phyloP scores from a whole-genome alignment of 1,284 basidiomycete genomes.

The Cutaneotrichosporon sp. region DNA sequence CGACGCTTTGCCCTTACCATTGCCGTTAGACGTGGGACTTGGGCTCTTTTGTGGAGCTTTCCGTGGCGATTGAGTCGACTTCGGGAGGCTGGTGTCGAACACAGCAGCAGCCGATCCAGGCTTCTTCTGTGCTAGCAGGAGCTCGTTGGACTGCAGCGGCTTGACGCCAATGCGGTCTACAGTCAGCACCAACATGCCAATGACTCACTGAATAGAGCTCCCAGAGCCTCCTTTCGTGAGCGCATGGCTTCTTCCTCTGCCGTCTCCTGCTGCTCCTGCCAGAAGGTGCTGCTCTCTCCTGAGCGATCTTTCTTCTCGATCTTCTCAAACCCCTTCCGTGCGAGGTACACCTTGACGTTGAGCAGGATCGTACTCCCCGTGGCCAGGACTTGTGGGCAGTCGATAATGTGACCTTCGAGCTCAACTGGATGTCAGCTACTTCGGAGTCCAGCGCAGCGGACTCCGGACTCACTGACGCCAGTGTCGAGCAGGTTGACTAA shows the following conservation, averaged over 20 bases:
- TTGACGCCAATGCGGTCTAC: slow-evolving; percentile 50
- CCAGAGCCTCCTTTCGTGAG: slow-evolving; percentile 49
- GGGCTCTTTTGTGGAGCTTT: slow-evolving; percentile 21
- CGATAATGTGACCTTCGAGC: slow-evolving; percentile 48
- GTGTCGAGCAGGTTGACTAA: slow-evolving; percentile 51
- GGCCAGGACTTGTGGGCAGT: slow-evolving; percentile 45
- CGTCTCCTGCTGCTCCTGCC: slow-evolving; percentile 53
- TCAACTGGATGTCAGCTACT: slow-evolving; percentile 30
- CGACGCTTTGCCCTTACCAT: slow-evolving; percentile 40
- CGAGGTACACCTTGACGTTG: slow-evolving; percentile 49
- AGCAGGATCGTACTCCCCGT: slow-evolving; percentile 50
- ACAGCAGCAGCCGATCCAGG: slow-evolving; percentile 35
- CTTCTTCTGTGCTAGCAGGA: slow-evolving; percentile 49
- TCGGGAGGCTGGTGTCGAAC: slow-evolving; percentile 33
- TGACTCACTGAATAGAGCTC: slow-evolving; percentile 44
- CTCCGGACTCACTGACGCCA: slow-evolving; percentile 40
- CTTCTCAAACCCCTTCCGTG: slow-evolving; percentile 45
- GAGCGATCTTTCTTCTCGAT: slow-evolving; percentile 35
- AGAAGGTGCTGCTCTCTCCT: slow-evolving; percentile 38
- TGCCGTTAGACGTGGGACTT: slow-evolving; percentile 34
- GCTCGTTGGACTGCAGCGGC: slow-evolving; percentile 46
- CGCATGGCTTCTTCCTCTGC: slow-evolving; percentile 51
- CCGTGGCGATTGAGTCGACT: slow-evolving; percentile 29
- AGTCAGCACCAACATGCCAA: slow-evolving; percentile 11
- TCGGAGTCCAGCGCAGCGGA: too few relatives aligned